Conservation (phyloP, 306 rosid species). For the cucumber (Cucumis sativus) region Cucumber_9930_V3 NC_026657.2:38252501-38253000, state of each 20-base stretch:
- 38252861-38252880: constrained; percentile 75
- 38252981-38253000: background rate
- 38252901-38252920: constrained; percentile 95
- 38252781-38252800: background rate
- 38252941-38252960: background rate
- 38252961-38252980: background rate
- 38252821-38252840: background rate
- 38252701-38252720: background rate
- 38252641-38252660: constrained; percentile 71
- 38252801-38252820: background rate
- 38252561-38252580: constrained; percentile 69
- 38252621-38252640: constrained; percentile 50
- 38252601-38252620: constrained; percentile 60
- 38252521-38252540: background rate
- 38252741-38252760: background rate
- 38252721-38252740: background rate
- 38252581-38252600: constrained; percentile 64
- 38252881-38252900: constrained; percentile 78
- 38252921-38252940: background rate
- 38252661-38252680: constrained; percentile 94
- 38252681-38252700: background rate
- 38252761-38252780: background rate
- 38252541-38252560: background rate
- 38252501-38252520: background rate
- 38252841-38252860: constrained; percentile 6